Base-by-base conservation (phyloP, 2,329 filamentous ascomycete genomes). In the Amesomyces nigricolor region DNA sequence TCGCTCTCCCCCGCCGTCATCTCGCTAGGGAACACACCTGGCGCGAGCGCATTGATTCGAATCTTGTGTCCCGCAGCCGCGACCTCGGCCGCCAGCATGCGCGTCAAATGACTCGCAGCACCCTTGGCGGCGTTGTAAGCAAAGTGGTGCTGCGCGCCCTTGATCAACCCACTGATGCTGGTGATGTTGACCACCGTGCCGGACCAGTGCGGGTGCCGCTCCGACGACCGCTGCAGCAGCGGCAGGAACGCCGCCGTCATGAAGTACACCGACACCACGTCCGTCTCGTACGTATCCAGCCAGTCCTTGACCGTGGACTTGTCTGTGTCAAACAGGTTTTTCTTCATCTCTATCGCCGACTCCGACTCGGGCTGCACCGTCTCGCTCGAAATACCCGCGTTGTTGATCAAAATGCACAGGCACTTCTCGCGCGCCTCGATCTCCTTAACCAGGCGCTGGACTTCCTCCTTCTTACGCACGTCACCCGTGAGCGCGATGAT, bases 41-140 rank as follows among this genome's bases (percentile, higher is more conserved):
- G 88, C 0, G 88, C 88, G 58, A 89, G 88, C 40, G 85, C 82
- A 65, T 91, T 79, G 38, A 87, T 78, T 62, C 90, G 88, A 40
- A 81, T 75, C 67, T 82, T 85, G 58, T 87, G 78, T 17, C 78
- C 76, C 46, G 80, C 75, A 57, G 72, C 72, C 0, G 80, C 78
- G 5, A 87, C 66, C 68, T 88, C 85, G 38, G 75, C 72, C 0
- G 85, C 82, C 10, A 88, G 70, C 66, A 88, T 84, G 53, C 83
- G 75, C 35, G 77, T 83, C 53, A 88, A 69, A 62, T 88, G 85
- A 58, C 82, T 77, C 2, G 85, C 73, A 0, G 84, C 85, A 0
- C 78, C 85, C 70, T 88, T 88, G 59, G 73, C 78, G 0, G 82
- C 77, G 49, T 80, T 82, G 70, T 87, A 88, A 3, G 79, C 73